Evolutionary conservation across 1,284 basidiomycete genomes (phyloP), one percentile per base, ranked within the genome.

Genomic region (Cryptococcus sp.): DNA sequence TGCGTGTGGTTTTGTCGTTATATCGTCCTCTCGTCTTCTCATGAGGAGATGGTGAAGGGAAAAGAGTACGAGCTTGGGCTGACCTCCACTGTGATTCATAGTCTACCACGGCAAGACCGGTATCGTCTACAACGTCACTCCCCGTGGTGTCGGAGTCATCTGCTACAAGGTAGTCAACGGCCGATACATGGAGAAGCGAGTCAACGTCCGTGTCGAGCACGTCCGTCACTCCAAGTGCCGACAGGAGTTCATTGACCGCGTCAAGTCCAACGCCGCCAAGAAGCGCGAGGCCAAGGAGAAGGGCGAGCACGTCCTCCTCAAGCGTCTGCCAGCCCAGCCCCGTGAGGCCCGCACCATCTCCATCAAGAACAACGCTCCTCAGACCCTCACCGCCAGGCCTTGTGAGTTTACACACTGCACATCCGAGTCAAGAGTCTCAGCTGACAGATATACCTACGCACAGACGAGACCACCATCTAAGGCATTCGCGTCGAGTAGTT

Each of bases 101-200:
- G 70, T 75, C 77, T 80, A 80, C 78, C 78, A 80, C 76, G 78
- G 78, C 62, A 79, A 79, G 68, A 99, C 95, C 66, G 95, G 96
- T 69, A 95, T 99, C 74, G 84, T 99, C 66, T 99, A 96, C 87
- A 98, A 98, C 82, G 94, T 99, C 66, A 92, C 95, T 54, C 91
- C 91, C 62, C 86, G 87, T 59, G 89, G 92, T 58, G 94, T 99
- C 70, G 94, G 94, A 80, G 91, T 99, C 63, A 94, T 99, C 79
- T 87, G 95, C 71, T 89, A 97, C 90, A 99, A 99, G 83, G 85
- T 97, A 72, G 94, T 99, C 73, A 95, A 95, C 73, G 95, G 95
- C 84, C 91, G 95, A 71, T 98, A 97, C 88, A 83, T 99, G 56
- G 94, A 99, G 85, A 99, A 99, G 86, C 91, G 95, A 62, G 95